phyloP scores from a whole-genome alignment of 441 rosid species.

The Mallotus repandus region DNA sequence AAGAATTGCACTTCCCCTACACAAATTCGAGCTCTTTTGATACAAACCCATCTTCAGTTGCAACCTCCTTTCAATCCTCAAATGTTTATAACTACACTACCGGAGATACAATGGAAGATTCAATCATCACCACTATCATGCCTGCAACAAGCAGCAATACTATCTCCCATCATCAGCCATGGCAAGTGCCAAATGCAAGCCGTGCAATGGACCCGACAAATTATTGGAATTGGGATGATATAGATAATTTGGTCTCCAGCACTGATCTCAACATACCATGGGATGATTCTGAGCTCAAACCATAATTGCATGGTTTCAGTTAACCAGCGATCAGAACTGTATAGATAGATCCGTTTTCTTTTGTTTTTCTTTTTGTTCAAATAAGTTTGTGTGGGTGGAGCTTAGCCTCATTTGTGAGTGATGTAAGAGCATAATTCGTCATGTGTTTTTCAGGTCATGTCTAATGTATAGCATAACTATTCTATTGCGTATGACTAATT shows the following conservation, averaged over 20 bases:
- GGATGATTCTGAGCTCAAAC: conserved; percentile 53
- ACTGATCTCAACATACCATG: conserved; percentile 44
- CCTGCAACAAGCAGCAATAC: conserved; percentile 18
- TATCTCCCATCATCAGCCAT: conserved; percentile 21
- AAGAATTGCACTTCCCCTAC: conserved; percentile 28
- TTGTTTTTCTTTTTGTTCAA: neutral
- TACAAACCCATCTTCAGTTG: conserved; percentile 30
- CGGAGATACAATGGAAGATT: conserved; percentile 29
- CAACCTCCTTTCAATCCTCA: conserved; percentile 32
- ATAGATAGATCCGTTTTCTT: conserved; percentile 9
- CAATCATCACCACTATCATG: conserved; percentile 28
- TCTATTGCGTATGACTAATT: neutral
- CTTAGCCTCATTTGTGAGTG: neutral
- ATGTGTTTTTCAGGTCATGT: neutral
- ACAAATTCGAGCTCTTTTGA: conserved; percentile 30
- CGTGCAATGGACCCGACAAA: conserved; percentile 26
- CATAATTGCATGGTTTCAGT: conserved; percentile 29
- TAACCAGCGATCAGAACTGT: conserved; percentile 15
- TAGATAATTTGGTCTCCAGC: conserved; percentile 41
- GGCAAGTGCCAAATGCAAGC: conserved; percentile 31
- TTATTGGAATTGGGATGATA: conserved; percentile 60
- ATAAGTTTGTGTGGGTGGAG: conserved; percentile 10
- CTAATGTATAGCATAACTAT: neutral
- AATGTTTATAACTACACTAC: conserved; percentile 18
- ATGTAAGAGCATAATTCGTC: neutral